Conservation (phyloP, 2,329 filamentous ascomycete species). For the Colletotrichum musicola region DNA sequence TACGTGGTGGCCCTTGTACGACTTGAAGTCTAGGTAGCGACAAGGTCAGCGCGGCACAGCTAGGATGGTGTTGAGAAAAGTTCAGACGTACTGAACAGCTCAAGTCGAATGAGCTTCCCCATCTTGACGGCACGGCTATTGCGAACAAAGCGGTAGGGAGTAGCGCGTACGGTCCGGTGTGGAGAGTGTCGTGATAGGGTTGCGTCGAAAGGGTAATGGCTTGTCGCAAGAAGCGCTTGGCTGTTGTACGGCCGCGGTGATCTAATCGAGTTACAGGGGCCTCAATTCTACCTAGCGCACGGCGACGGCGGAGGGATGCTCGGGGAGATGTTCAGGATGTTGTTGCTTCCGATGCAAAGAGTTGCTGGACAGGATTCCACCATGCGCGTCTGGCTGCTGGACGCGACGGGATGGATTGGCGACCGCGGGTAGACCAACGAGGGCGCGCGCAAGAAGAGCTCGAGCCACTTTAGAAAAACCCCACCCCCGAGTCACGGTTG, state of each 20-base stretch:
- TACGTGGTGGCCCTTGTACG: slow-evolving; percentile 96
- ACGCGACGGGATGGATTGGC: no score
- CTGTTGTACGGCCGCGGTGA: background rate
- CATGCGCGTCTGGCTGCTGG: no score
- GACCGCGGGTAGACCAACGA: no score
- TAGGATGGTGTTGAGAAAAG: slow-evolving; percentile 3
- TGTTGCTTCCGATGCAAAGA: background rate
- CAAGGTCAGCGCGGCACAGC: slow-evolving; percentile 18
- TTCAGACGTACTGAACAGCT: slow-evolving; percentile 83
- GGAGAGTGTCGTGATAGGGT: slow-evolving; percentile 6
- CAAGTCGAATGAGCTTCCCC: slow-evolving; percentile 95
- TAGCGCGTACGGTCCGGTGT: background rate
- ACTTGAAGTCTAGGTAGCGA: slow-evolving; percentile 86
- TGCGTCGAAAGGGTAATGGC: slow-evolving; percentile 19
- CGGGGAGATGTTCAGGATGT: no score
- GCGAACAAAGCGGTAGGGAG: slow-evolving; percentile 21
- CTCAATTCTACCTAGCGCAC: slow-evolving; percentile 29
- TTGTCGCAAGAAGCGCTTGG: slow-evolving; percentile 7
- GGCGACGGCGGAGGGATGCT: slow-evolving; percentile 4
- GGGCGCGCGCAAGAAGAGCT: no score
- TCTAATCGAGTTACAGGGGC: background rate
- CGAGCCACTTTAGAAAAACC: no score
- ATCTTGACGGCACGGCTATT: slow-evolving; percentile 66
- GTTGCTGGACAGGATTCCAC: slow-evolving; percentile 19
- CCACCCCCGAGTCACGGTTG: no score